phyloP scores from a whole-genome alignment of 2,329 filamentous ascomycete genomes.

The Didymella keratinophila region DNA sequence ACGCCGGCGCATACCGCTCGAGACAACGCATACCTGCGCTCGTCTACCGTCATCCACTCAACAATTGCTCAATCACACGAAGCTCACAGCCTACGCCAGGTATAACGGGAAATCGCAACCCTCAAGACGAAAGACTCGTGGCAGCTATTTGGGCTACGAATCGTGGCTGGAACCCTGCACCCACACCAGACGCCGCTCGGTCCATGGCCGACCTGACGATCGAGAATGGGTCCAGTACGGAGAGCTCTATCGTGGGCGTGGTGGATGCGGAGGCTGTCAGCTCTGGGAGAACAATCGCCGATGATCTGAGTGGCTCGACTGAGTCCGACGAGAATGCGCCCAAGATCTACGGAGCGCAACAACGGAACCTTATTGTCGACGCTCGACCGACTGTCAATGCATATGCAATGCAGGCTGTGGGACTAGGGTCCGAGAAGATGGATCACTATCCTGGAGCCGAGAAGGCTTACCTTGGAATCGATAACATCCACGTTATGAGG shows the following conservation, averaged over 20 bases:
- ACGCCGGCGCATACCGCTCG: slow-evolving; percentile 88
- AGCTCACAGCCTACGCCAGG: slow-evolving; percentile 93
- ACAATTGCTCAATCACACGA: slow-evolving; percentile 95
- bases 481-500: slow-evolving; percentile 98
- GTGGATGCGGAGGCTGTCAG: slow-evolving; percentile 34
- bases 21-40: slow-evolving; percentile 86
- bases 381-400: slow-evolving; percentile 94
- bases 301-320: slow-evolving; percentile 42
- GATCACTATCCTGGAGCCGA: slow-evolving; percentile 92
- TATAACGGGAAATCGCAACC: slow-evolving; percentile 84
- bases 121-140: slow-evolving; percentile 94
- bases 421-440: slow-evolving; percentile 96
- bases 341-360: slow-evolving; percentile 85
- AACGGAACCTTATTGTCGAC: slow-evolving; percentile 94
- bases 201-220: slow-evolving; percentile 46
- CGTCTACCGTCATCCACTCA: slow-evolving; percentile 94
- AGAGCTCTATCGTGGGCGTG: slow-evolving; percentile 47
- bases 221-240: slow-evolving; percentile 43
- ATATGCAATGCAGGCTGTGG: slow-evolving; percentile 90
- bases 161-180: slow-evolving; percentile 45
- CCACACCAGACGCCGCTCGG: slow-evolving; percentile 23
- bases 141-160: slow-evolving; percentile 86
- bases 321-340: slow-evolving; percentile 49
- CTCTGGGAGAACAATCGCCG: slow-evolving; percentile 29
- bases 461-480: slow-evolving; percentile 93